Conservation (phyloP, 371 early-diverging fungal species). For the Funneliformis caledonium region DNA sequence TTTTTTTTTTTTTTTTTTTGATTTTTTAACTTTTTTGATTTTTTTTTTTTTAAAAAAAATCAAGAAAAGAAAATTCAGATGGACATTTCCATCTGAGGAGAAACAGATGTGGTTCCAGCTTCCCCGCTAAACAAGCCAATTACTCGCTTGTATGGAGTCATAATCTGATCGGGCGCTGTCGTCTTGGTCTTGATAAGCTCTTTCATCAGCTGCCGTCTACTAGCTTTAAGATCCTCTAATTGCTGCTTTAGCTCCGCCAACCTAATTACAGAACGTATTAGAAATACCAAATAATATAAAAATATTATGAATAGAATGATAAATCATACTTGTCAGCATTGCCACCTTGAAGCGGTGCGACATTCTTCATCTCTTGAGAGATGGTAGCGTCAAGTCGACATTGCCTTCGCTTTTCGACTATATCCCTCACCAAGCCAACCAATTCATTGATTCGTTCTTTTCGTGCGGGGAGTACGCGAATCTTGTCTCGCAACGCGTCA, state of each 20-base stretch:
- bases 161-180: neutral
- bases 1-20: too few species aligned
- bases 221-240: neutral
- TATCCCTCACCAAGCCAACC: neutral
- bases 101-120: neutral
- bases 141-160: neutral
- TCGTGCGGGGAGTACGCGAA: neutral
- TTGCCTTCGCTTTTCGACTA: conserved; percentile 7
- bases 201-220: neutral
- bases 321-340: neutral
- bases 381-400: neutral
- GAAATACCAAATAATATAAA: neutral
- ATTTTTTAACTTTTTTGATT: too few species aligned
- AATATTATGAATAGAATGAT: neutral
- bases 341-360: neutral
- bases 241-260: neutral
- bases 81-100: neutral
- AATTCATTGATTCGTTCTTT: conserved; percentile 22
- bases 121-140: neutral
- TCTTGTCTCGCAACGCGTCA: conserved; percentile 10
- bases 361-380: neutral
- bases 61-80: neutral
- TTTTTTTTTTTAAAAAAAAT: too few species aligned
- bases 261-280: neutral
- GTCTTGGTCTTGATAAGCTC: conserved; percentile 2